These are phyloP conservation scores for Xylaria sp. DNA, from an alignment of 2,329 filamentous ascomycete genomes.

Conservation along the genomic window DNA sequence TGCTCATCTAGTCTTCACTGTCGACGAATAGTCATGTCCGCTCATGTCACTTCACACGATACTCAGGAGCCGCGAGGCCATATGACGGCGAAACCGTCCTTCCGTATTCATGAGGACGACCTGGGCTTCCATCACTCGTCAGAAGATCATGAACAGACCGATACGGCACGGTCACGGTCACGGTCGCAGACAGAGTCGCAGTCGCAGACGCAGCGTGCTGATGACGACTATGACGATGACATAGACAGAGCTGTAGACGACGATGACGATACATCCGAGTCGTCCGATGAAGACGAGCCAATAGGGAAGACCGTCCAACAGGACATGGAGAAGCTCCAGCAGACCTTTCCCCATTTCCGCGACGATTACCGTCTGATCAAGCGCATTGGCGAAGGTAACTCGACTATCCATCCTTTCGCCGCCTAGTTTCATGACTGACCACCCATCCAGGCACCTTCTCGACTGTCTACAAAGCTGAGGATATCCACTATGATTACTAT, in stretches of 20 bases:
- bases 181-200: conserved; percentile 40
- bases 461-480: conserved; percentile 98
- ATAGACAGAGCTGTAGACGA: conserved; percentile 52
- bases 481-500: conserved; percentile 84
- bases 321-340: conserved; percentile 87
- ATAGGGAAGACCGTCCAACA: conserved; percentile 77
- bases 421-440: conserved; percentile 1
- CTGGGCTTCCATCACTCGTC: conserved; percentile 8
- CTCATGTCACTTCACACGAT: conserved; percentile 36
- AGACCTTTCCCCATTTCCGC: conserved; percentile 84
- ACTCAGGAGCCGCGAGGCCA: conserved; percentile 41
- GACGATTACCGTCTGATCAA: conserved; percentile 91
- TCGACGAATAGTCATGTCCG: conserved; percentile 21
- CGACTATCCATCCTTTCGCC: background rate
- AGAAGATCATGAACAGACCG: conserved; percentile 30
- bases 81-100: conserved; percentile 47
- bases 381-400: conserved; percentile 89
- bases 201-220: conserved; percentile 44
- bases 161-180: conserved; percentile 36
- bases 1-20: background rate
- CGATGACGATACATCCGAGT: conserved; percentile 57
- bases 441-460: conserved; percentile 83
- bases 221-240: conserved; percentile 48
- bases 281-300: conserved; percentile 68
- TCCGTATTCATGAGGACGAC: conserved; percentile 52